phyloP scores from a whole-genome alignment of 2,329 filamentous ascomycete species.

The Beauveria sp. region DNA sequence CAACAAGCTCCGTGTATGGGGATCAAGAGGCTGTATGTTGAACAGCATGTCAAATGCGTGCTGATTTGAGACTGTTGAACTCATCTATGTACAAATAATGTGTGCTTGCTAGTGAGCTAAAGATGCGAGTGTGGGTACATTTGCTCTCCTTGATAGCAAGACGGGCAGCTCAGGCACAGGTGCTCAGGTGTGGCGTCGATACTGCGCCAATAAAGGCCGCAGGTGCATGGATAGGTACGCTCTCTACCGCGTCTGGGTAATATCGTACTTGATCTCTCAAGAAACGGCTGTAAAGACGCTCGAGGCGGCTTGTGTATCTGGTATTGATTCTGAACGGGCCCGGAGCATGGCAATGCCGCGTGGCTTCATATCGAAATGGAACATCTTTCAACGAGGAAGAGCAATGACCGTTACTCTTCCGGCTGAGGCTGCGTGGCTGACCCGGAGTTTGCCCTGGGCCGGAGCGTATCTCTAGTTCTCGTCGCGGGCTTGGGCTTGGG shows the following conservation, averaged over 20 bases:
- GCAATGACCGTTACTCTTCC: neutral
- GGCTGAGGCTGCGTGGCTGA: neutral
- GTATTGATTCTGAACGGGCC: neutral
- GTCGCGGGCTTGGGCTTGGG: neutral
- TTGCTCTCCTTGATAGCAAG: neutral
- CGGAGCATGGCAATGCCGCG: neutral
- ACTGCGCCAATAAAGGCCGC: neutral
- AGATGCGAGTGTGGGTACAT: neutral
- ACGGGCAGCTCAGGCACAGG: neutral
- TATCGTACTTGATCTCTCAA: neutral
- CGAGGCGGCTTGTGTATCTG: neutral
- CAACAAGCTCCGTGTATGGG: neutral
- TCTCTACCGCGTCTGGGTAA: neutral
- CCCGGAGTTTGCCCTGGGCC: neutral
- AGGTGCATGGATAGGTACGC: neutral
- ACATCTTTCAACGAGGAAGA: neutral
- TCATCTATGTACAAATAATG: neutral
- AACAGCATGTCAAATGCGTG: neutral
- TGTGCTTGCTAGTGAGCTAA: neutral
- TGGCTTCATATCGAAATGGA: too few relatives aligned
- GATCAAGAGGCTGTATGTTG: neutral
- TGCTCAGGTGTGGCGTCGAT: neutral
- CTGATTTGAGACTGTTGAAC: neutral
- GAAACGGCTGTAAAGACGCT: too few relatives aligned
- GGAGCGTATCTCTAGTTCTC: neutral